phyloP scores from a whole-genome alignment of 139 green algal species.

The Volvox africanus region DNA sequence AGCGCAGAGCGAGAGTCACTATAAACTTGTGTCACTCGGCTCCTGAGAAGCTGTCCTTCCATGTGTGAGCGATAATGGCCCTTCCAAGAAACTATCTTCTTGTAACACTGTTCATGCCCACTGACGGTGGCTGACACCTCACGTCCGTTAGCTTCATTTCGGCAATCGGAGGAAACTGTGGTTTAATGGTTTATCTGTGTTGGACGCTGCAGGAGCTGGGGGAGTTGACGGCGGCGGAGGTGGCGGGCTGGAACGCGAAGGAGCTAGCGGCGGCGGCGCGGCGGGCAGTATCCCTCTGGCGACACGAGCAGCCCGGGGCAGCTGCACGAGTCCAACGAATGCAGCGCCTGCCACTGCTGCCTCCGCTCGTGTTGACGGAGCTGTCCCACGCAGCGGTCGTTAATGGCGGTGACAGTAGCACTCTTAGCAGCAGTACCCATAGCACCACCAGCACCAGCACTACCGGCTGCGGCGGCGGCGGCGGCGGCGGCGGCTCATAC shows the following conservation, averaged over 20 bases:
- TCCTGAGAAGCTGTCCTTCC: too few species aligned
- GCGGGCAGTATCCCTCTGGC: neutral
- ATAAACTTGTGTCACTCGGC: too few species aligned
- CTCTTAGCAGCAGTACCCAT: neutral
- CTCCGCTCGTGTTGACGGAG: neutral
- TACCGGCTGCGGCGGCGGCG: neutral
- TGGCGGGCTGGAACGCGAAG: slow-evolving; percentile 12
- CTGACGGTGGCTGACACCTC: neutral
- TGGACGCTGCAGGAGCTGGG: neutral
- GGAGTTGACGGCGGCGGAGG: neutral
- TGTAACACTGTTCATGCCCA: neutral
- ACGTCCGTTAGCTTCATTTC: neutral
- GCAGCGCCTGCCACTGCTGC: neutral
- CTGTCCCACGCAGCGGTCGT: neutral
- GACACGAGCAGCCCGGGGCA: neutral
- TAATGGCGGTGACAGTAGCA: neutral
- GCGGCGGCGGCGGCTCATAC: neutral
- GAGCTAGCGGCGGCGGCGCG: slow-evolving; percentile 13
- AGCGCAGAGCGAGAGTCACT: too few species aligned
- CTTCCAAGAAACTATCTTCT: too few species aligned
- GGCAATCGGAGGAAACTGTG: too few species aligned
- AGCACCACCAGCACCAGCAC: too few species aligned
- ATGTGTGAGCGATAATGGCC: too few species aligned
- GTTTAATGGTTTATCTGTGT: too few species aligned
- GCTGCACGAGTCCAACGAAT: neutral